phyloP scores from a whole-genome alignment of 371 early-diverging fungal species.

The Circinella umbellata region DNA sequence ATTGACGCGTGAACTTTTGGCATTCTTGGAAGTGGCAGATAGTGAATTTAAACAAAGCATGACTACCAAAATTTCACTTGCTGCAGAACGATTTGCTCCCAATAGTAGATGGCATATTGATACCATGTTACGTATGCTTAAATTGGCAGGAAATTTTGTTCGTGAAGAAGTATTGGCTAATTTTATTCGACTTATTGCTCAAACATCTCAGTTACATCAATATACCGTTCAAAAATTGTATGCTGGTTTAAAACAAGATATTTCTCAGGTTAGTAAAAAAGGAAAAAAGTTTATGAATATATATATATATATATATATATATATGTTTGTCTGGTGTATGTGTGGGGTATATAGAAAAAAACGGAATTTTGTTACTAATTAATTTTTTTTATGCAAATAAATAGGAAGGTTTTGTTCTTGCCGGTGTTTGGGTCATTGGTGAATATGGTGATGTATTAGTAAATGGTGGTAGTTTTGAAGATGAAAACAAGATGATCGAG shows the following conservation, averaged over 20 bases:
- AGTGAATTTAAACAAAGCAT: slow-evolving; percentile 88
- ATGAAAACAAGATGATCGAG: slow-evolving; percentile 67
- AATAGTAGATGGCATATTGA: slow-evolving; percentile 97
- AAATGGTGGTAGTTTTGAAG: slow-evolving; percentile 69
- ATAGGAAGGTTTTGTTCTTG: slow-evolving; percentile 89
- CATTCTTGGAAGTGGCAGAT: slow-evolving; percentile 92
- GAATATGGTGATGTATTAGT: slow-evolving; percentile 95
- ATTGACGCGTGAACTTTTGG: slow-evolving; percentile 89
- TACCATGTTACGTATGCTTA: slow-evolving; percentile 89
- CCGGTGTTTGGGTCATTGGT: slow-evolving; percentile 94
- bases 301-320: too few species aligned
- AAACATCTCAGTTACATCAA: slow-evolving; percentile 79
- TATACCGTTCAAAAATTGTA: slow-evolving; percentile 90
- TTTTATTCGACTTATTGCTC: slow-evolving; percentile 74
- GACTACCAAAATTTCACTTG: slow-evolving; percentile 88
- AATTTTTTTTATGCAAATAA: not conserved
- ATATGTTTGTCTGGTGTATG: too few species aligned
- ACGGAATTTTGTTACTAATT: too few species aligned
- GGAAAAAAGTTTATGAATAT: slow-evolving; percentile 16
- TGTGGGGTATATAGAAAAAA: too few species aligned
- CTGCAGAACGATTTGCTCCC: slow-evolving; percentile 86
- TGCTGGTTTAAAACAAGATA: slow-evolving; percentile 78
- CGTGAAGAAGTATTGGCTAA: slow-evolving; percentile 75
- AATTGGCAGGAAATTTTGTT: slow-evolving; percentile 76
- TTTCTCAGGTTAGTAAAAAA: slow-evolving; percentile 58